A percentile compares a stretch with the other conserved stretches of the same genome.
Evolutionary conservation across 495 filamentous ascomycete genomes (phyloP).

Genomic region (Viridothelium virens): DNA sequence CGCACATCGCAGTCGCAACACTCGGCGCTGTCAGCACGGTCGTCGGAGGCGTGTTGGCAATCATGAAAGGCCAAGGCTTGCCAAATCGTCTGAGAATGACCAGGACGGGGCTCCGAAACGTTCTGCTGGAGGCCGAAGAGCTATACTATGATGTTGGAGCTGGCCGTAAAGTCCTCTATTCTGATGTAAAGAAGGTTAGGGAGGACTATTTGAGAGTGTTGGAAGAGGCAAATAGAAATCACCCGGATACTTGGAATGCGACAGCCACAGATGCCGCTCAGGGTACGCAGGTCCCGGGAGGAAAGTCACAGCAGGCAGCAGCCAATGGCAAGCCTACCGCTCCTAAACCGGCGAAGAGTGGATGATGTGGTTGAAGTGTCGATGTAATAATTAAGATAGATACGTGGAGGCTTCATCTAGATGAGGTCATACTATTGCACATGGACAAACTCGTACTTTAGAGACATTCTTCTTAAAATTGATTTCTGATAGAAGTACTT

Average conservation of each 20-base stretch:
- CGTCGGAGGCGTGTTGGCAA: conserved; percentile 19
- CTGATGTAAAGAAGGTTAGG: conserved; percentile 22
- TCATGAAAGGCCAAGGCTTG: conserved; percentile 27
- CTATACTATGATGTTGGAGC: conserved; percentile 22
- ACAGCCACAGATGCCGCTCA: neutral
- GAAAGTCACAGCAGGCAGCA: neutral
- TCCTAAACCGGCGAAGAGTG: neutral
- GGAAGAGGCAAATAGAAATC: conserved; percentile 21
- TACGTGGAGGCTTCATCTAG: no score
- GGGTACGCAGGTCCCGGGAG: neutral
- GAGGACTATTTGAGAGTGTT: conserved; percentile 20
- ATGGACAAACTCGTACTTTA: no score
- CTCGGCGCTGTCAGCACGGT: conserved; percentile 23
- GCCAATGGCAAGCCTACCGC: neutral
- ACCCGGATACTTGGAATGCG: conserved; percentile 25
- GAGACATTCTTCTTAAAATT: no score
- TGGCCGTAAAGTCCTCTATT: conserved; percentile 16
- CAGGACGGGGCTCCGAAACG: conserved; percentile 17
- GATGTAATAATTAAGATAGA: neutral
- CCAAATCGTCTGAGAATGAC: conserved; percentile 24
- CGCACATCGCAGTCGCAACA: conserved; percentile 21
- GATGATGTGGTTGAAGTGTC: neutral
- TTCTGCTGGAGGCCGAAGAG: conserved; percentile 22
- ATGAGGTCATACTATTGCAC: no score
- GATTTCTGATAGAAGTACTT: neutral